A percentile compares a stretch with the other conserved stretches of the same genome.
Conservation (phyloP, 139 green algal genomes). For the Picocystis salinarum region DNA sequence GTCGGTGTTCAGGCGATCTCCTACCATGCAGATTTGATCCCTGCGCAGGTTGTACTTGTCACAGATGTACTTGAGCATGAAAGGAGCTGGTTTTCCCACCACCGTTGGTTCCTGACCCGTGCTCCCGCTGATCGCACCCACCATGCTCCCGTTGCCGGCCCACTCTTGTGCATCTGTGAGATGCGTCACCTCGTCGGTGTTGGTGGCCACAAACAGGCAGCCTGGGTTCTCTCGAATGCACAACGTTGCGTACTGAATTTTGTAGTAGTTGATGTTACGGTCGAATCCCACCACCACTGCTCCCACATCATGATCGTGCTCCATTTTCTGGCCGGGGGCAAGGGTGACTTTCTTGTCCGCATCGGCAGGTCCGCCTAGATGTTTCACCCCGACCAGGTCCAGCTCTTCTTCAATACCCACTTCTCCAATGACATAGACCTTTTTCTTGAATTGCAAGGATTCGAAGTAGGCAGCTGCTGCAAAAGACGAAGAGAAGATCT, state of each 20-base stretch:
- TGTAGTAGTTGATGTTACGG: conserved; percentile 99
- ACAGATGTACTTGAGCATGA: conserved; percentile 95
- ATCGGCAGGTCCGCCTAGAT: conserved; percentile 24
- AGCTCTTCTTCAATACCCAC: conserved; percentile 86
- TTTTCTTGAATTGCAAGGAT: conserved; percentile 66
- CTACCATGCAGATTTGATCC: conserved; percentile 95
- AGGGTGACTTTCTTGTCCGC: conserved; percentile 68
- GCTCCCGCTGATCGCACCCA: conserved; percentile 80
- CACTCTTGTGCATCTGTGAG: conserved; percentile 94
- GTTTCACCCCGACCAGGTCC: conserved; percentile 71
- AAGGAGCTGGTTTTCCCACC: conserved; percentile 78
- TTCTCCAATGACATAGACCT: conserved; percentile 59
- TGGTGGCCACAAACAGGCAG: conserved; percentile 97
- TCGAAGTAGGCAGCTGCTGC: conserved; percentile 92
- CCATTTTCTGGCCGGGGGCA: conserved; percentile 54
- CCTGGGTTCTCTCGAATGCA: conserved; percentile 95
- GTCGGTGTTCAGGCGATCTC: conserved; percentile 96
- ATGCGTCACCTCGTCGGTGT: conserved; percentile 93
- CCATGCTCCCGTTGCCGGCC: conserved; percentile 89
- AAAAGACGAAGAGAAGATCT: conserved; percentile 98
- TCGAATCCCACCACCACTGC: conserved; percentile 97
- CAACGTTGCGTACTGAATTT: conserved; percentile 94
- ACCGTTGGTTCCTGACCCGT: conserved; percentile 78
- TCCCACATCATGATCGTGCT: conserved; percentile 76
- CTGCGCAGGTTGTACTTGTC: conserved; percentile 30